Evolutionary conservation across 108 stramenopile genomes (phyloP), one percentile per base, ranked within the genome.

Genomic region (Skeletonema costatum): DNA sequence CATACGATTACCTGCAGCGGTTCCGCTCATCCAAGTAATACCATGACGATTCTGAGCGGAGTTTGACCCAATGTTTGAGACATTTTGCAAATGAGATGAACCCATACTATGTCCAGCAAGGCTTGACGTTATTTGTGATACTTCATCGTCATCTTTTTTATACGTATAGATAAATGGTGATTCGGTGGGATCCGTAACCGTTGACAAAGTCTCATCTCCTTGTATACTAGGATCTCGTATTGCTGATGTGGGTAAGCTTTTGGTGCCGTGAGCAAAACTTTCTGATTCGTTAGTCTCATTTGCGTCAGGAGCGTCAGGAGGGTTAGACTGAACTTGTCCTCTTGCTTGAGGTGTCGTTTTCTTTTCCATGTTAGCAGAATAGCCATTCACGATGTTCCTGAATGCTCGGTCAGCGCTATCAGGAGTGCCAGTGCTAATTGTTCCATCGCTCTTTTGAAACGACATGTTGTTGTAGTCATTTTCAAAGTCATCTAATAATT

Each of bases 101-200:
- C 66, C 70, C 17, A 75, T 39, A 68, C 78, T 80, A 14, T 53
- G 64, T 19, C 74, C 70, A 9, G 73, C 73, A 19, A 83, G 35
- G 50, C 82, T 83, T 0, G 78, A 79, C 64, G 82, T 83, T 13
- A 83, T 83, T 83, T 83, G 82, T 35, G 78, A 79, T 61, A 83
- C 63, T 2, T 77, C 74, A 50, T 83, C 82, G 50, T 83, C 82
- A 69, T 83, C 82, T 46, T 64, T 39, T 78, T 70, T 75, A 44
- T 83, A 78, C 2, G 82, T 79, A 46, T 60, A 78, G 10, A 83
- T 73, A 29, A 74, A 79, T 11, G 82, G 77, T 35, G 79, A 69
- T 21, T 80, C 73, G 16, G 72, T 80, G 21, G 65, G 72, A 60
- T 74, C 73, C 21, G 79, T 73, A 6, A 80, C 68, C 16, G 67